Base-by-base conservation (phyloP, 805 yeast genomes). In the Lipomyces yamadae region DNA sequence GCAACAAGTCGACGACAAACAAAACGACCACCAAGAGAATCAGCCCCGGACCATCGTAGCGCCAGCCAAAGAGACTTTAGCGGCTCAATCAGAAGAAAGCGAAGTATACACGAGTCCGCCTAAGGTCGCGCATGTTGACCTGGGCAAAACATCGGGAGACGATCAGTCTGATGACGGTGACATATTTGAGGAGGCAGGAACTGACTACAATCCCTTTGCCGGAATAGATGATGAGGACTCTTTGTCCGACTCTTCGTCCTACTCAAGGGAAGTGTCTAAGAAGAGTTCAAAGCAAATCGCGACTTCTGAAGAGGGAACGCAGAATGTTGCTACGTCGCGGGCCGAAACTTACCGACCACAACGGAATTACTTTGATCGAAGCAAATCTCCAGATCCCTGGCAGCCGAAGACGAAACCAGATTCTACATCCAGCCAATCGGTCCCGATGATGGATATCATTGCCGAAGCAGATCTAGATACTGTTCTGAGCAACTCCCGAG, bases 151-250 rank as follows among this genome's bases (percentile, higher is more conserved):
- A 29, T 18, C 55, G 29, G 34, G n/a, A 52, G 55, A 52, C 4
- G 55, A 29, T 5, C n/a, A 2, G 4, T 15, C 29, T 8, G 55
- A 52, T 37, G 70, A 58, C n/a, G 65, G 56, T 30, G 68, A 69
- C 39, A 70, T 70, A 11, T 70, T 70, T 35, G 64, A 64, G 6
- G 72, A 70, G 37, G 72, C 64, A 13, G 70, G 72, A 6, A 45
- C 65, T 8, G 72, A 70, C 52, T 70, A 70, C 54, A 59, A 70
- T 54, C 72, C 72, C 6, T 65, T 68, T 18, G 63, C 64, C 2
- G 70, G 62, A 29, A 13, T 29, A 8, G 69, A 56, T 62, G 68
- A 64, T n/a, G 64, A 54, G 45, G 34, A 24, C n/a, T 52, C 55
- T 2, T 29, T 13, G 15, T 52, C 55, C 8, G 32, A 24, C 15